phyloP scores from a whole-genome alignment of 441 rosid genomes.

The Brassica balearica region DNA sequence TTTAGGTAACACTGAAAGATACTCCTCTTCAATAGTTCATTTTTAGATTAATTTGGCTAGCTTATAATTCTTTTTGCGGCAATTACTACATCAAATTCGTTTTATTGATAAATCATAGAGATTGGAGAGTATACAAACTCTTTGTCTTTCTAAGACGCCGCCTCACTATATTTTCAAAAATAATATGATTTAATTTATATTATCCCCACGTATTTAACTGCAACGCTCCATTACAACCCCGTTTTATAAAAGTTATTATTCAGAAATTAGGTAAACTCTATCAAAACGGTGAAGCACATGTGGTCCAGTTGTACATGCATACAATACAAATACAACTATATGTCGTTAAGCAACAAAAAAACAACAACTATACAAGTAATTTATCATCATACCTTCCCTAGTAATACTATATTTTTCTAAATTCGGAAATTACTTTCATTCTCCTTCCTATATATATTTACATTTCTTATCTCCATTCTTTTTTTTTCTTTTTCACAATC shows the following conservation, averaged over 20 bases:
- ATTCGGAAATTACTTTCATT: constrained; percentile 31
- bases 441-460: constrained; percentile 24
- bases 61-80: neutral
- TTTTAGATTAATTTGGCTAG: neutral
- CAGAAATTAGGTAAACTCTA: constrained; percentile 11
- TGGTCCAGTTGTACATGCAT: constrained; percentile 25
- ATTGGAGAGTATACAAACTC: neutral
- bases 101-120: neutral
- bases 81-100: neutral
- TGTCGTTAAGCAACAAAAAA: no score
- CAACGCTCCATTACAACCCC: neutral
- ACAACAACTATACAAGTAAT: constrained; percentile 1
- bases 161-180: neutral
- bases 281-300: constrained; percentile 29
- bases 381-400: constrained; percentile 24
- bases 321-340: constrained; percentile 17
- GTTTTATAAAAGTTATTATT: neutral
- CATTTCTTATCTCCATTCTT: constrained; percentile 20
- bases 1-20: neutral
- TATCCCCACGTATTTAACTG: neutral
- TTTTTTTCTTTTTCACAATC: neutral
- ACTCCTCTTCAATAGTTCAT: no score
- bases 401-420: constrained; percentile 24
- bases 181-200: neutral
- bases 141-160: neutral